Evolutionary conservation across 208 protist species (phyloP), one percentile per base, ranked within the genome.

Genomic region (Trypanosoma grayi): DNA sequence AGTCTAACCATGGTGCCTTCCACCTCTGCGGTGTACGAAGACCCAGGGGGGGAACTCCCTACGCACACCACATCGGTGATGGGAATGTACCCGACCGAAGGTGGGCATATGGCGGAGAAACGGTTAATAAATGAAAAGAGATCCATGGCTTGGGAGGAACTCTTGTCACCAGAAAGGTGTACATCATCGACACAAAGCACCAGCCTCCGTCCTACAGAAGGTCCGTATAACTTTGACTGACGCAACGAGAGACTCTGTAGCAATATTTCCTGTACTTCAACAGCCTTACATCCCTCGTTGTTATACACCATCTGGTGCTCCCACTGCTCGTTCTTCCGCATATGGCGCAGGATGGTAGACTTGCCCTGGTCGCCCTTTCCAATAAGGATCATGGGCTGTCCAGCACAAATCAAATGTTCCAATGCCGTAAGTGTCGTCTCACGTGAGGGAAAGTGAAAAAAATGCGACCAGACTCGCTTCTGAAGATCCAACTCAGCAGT

Each of bases 181-280:
- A 92, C 65, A 72, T 95, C 88, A 53, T 95, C 88, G 25, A 95
- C 83, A 69, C 81, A 91, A 27, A 95, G 70, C 2, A 92, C 73
- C n/a, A 95, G 65, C 18, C 78, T 83, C 16, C 74, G 72, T 9
- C 85, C 88, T 14, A 86, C 36, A 33, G 68, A 71, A 28, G 88
- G 85, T 3, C 78, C 77, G 68, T 87, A 85, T 22, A 47, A 20
- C 14, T 77, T 79, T 46, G 64, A 73, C 56, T 81, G 79, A 44
- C 78, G 70, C 39, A 62, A 55, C 28, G 70, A 50, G 11, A 95
- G 66, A 54, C 68, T 57, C 18, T 41, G 50, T n/a, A 75, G 58
- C 34, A 95, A 86, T 16, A 54, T 69, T 34, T 90, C 71, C 66
- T 92, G 85, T 39, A 87, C 70, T 16, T 65, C 54, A 18, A 68